Evolutionary conservation across 2,329 filamentous ascomycete species (phyloP), one percentile per base, ranked within the genome.

Genomic region (Trichophaea hybrida): DNA sequence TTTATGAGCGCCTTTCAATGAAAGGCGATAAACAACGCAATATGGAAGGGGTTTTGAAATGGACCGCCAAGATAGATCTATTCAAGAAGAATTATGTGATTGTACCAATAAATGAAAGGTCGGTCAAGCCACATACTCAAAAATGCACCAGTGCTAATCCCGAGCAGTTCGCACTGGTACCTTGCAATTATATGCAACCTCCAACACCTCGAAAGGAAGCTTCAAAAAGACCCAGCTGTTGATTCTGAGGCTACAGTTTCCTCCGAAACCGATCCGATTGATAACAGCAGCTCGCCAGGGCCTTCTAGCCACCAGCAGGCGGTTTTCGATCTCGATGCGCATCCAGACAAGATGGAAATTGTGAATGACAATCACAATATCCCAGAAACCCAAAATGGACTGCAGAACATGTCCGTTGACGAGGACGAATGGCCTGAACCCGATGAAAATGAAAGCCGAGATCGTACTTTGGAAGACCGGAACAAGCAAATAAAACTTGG

Each of bases 151-250:
- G 53, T 53, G 17, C 63, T 68, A 57, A 68, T 34, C 24, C 10
- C 8, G 50, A 48, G 5, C 48, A 69, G 67, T 66, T 74, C 77
- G 1, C 93, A 98, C 72, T 98, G 94, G 93, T 97, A 93, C 72
- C 75, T 97, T 65, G 89, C 88, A 12, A 91, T 98, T 59, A 91
- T 98, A 56, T 95, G 88, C 78, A 95, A 98, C 68, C 78, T 91
- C 1, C 79, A 81, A 2, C 82, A 78, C 55, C 76, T 93, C n/a
- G 65, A 68, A 34, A 71, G 73, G 37, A 71, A 69, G 38, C 54
- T 68, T 38, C 60, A 60, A 5, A 61, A 68, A 46, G 44, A 58
- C 38, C 10, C 31, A 12, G 13, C 31, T 12, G 34, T 37, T n/a
- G 51, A 34, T 10, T 31, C 54, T 10, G 54, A 53, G 15, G 24